A percentile compares a stretch with the other conserved stretches of the same genome.
These are phyloP conservation scores for Chlorella sp. DNA, from an alignment of 139 green algal genomes.

Conservation along the genomic window DNA sequence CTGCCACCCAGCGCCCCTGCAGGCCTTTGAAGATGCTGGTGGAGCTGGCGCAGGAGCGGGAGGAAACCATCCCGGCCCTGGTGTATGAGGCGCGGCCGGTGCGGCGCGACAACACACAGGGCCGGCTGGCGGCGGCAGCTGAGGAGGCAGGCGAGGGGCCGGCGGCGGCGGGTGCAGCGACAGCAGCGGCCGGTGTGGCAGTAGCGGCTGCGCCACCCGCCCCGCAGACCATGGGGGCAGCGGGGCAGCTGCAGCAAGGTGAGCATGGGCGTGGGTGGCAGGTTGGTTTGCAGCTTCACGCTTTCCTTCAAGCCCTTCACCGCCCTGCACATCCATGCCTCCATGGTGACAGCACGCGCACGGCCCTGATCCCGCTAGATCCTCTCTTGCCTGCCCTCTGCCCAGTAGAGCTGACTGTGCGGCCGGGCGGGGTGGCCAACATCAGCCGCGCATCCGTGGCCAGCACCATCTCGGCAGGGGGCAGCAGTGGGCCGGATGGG, in stretches of 20 bases:
- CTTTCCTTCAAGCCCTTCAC: no score
- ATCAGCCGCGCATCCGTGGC: background rate
- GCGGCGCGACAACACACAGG: background rate
- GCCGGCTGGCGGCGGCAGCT: background rate
- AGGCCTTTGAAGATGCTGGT: slow-evolving; percentile 86
- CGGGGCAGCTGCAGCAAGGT: background rate
- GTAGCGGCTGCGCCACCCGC: background rate
- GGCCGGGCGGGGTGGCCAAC: background rate
- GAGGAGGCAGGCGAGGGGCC: no score
- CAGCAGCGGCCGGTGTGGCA: no score
- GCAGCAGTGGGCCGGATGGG: background rate
- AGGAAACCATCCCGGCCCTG: slow-evolving; percentile 94
- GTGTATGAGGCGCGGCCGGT: slow-evolving; percentile 91
- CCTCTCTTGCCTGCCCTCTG: no score
- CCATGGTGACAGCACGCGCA: no score
- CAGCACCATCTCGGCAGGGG: background rate
- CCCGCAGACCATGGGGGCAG: background rate
- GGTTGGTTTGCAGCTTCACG: no score
- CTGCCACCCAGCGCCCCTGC: no score
- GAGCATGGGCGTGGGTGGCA: background rate
- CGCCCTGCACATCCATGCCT: no score
- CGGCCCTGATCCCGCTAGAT: no score
- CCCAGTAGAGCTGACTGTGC: background rate
- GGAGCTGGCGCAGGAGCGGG: slow-evolving; percentile 88
- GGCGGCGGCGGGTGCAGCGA: no score